Conservation (phyloP, 2,329 filamentous ascomycete species). For the Xylaria sp. region DNA sequence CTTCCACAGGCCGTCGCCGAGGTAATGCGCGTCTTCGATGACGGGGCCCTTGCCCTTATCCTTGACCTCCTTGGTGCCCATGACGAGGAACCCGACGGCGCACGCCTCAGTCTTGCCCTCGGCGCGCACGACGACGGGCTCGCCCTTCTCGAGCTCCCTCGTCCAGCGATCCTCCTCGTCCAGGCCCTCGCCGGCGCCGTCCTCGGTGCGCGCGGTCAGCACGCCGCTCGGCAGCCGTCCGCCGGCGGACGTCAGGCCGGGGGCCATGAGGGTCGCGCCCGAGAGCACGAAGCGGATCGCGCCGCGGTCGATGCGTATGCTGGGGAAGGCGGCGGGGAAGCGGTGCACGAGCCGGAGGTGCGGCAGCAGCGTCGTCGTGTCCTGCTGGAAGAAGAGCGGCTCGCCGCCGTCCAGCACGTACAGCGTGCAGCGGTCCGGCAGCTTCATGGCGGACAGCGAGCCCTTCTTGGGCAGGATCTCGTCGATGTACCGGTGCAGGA, state of each 20-base stretch:
- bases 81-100: conserved; percentile 81
- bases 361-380: conserved; percentile 76
- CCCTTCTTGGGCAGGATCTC: conserved; percentile 95
- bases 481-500: conserved; percentile 86
- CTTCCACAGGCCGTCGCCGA: conserved; percentile 93
- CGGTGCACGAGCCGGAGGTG: conserved; percentile 89
- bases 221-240: conserved; percentile 71
- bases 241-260: conserved; percentile 83
- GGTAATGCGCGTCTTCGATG: conserved; percentile 89
- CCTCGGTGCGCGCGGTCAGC: conserved; percentile 39
- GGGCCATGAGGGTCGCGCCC: conserved; percentile 94
- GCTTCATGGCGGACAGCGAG: conserved; percentile 87
- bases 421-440: conserved; percentile 87
- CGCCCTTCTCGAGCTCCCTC: conserved; percentile 75
- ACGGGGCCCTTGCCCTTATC: conserved; percentile 92
- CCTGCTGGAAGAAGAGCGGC: conserved; percentile 91
- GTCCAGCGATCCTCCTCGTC: conserved; percentile 56
- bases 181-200: conserved; percentile 30
- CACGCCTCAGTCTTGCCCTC: conserved; percentile 95
- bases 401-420: conserved; percentile 77
- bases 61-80: conserved; percentile 90
- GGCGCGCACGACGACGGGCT: conserved; percentile 85
- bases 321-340: conserved; percentile 83
- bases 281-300: conserved; percentile 96
- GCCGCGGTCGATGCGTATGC: conserved; percentile 88